Conservation (phyloP, 768 basidiomycete genomes). For the Obba rivulosa region DNA sequence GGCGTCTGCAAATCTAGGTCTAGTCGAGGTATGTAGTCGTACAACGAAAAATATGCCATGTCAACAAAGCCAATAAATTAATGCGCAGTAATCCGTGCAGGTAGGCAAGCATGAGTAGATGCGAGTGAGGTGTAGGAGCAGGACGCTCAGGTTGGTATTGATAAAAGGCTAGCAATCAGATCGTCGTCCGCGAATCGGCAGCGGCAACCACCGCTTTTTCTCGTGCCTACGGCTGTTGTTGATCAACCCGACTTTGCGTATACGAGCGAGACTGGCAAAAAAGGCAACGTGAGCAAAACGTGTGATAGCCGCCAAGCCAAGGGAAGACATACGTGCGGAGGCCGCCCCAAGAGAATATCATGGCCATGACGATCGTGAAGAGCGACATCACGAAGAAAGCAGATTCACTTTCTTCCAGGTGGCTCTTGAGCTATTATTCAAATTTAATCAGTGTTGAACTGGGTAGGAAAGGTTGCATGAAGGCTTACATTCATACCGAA, state of each 20-base stretch:
- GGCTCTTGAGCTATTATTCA: slow-evolving; percentile 26
- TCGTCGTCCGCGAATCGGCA: slow-evolving; percentile 14
- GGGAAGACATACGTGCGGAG: slow-evolving; percentile 12
- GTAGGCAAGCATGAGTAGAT: neutral
- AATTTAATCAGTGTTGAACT: slow-evolving; percentile 10
- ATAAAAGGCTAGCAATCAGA: slow-evolving; percentile 3
- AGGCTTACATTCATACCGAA: slow-evolving; percentile 93
- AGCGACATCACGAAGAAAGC: slow-evolving; percentile 22
- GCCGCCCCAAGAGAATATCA: slow-evolving; percentile 17
- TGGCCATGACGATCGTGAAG: slow-evolving; percentile 11
- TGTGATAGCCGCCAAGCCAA: neutral
- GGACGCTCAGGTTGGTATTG: neutral
- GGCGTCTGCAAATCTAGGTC: too few species aligned
- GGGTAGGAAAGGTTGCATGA: slow-evolving; percentile 2
- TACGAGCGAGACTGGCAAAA: slow-evolving; percentile 16
- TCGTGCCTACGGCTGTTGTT: slow-evolving; percentile 13
- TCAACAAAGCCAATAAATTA: neutral
- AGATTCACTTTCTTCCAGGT: slow-evolving; percentile 21
- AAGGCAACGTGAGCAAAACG: neutral
- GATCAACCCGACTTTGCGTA: slow-evolving; percentile 23
- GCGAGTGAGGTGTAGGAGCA: too few species aligned
- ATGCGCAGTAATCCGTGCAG: neutral
- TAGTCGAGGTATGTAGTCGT: too few species aligned
- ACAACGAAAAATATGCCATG: too few species aligned
- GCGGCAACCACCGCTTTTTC: slow-evolving; percentile 13